Evolutionary conservation across 371 early-diverging fungal species (phyloP).

Genomic region (Umbelopsis sp.): DNA sequence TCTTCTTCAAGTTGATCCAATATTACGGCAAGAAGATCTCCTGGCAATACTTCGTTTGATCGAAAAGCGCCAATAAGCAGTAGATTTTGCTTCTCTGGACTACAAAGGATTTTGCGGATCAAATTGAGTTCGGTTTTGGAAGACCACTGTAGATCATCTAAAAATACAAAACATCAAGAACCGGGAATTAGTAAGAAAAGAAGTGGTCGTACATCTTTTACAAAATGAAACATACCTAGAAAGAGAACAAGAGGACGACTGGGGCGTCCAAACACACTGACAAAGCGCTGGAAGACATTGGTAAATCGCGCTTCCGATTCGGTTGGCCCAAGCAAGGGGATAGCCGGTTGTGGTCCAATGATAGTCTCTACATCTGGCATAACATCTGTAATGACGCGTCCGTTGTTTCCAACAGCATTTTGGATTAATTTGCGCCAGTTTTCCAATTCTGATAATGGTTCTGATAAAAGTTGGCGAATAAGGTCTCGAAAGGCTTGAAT

Average conservation of each 20-base stretch:
- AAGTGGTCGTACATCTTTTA: too few relatives aligned
- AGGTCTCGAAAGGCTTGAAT: slow-evolving; percentile 21
- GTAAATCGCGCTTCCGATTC: slow-evolving; percentile 19
- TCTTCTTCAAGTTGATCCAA: slow-evolving; percentile 5
- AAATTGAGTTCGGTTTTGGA: slow-evolving; percentile 18
- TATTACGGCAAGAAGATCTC: background rate
- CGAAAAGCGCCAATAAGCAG: slow-evolving; percentile 19
- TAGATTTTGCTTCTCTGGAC: slow-evolving; percentile 12
- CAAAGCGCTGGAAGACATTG: slow-evolving; percentile 11
- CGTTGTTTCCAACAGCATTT: slow-evolving; percentile 13
- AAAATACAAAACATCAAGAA: background rate
- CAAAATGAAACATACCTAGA: background rate
- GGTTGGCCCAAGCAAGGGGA: slow-evolving; percentile 6
- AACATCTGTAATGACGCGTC: slow-evolving; percentile 17
- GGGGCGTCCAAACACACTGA: slow-evolving; percentile 16
- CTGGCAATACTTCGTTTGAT: slow-evolving; percentile 17
- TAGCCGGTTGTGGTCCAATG: slow-evolving; percentile 13
- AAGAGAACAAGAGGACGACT: slow-evolving; percentile 14
- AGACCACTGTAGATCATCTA: slow-evolving; percentile 22
- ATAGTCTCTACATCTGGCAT: slow-evolving; percentile 16
- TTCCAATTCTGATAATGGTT: slow-evolving; percentile 1
- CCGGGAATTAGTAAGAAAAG: background rate
- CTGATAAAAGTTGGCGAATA: slow-evolving; percentile 8
- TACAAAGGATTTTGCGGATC: slow-evolving; percentile 18
- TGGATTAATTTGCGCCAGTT: slow-evolving; percentile 6